phyloP scores from a whole-genome alignment of 352 stramenopile species.

The Phytophthora nicotianae region DNA sequence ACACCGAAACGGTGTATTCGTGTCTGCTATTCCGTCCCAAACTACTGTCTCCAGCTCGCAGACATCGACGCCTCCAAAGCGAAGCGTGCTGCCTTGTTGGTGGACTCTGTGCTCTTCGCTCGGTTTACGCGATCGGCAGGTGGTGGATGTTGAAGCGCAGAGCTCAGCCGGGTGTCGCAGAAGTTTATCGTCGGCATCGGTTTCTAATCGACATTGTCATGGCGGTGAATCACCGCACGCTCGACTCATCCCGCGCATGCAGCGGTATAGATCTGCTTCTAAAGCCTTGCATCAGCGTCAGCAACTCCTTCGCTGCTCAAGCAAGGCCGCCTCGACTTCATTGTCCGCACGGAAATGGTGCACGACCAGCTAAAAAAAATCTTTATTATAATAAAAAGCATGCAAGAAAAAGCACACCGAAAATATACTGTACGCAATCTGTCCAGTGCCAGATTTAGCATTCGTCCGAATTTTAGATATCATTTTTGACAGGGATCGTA shows the following conservation, averaged over 20 bases:
- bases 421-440: no score
- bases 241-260: background rate
- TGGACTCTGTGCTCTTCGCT: conserved; percentile 2
- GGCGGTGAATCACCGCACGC: background rate
- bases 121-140: conserved; percentile 9
- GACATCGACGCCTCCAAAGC: background rate
- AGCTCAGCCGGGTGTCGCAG: conserved; percentile 1
- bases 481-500: conserved; percentile 11
- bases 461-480: background rate
- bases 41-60: background rate
- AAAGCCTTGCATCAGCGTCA: background rate
- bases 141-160: conserved; percentile 9
- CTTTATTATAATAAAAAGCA: no score
- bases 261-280: background rate
- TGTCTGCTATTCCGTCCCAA: background rate
- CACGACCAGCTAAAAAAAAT: no score
- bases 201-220: conserved; percentile 2
- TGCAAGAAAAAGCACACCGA: no score
- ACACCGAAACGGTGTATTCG: background rate
- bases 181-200: background rate
- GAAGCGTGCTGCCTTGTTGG: background rate
- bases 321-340: no score
- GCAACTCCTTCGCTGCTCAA: no score
- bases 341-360: no score
- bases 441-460: no score